A percentile compares a stretch with the other conserved stretches of the same genome.
Conservation (phyloP, 1,284 basidiomycete species). For the Austroboletus niveus region DNA sequence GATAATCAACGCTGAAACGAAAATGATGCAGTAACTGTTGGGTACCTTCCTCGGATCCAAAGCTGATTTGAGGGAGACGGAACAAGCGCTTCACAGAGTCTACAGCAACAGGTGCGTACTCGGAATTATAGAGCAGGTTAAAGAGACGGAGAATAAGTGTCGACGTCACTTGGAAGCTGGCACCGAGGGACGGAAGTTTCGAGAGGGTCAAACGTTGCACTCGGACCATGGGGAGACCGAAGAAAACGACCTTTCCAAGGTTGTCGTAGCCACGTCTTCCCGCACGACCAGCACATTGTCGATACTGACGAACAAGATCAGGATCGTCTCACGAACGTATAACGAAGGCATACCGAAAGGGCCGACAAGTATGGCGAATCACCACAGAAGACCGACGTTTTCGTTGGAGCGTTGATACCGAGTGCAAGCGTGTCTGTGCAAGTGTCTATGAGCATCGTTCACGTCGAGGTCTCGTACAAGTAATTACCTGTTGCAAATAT, state of each 20-base stretch:
- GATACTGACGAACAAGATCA: slow-evolving; percentile 42
- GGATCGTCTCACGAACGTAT: slow-evolving; percentile 1
- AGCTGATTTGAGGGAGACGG: slow-evolving; percentile 54
- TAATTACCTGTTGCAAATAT: slow-evolving; percentile 59
- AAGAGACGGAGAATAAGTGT: slow-evolving; percentile 63
- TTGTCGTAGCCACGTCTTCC: slow-evolving; percentile 69
- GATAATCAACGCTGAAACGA: slow-evolving; percentile 70
- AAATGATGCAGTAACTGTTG: slow-evolving; percentile 62
- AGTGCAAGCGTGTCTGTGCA: slow-evolving; percentile 59
- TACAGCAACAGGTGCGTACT: slow-evolving; percentile 46
- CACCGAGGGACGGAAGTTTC: slow-evolving; percentile 58
- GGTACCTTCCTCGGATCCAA: slow-evolving; percentile 50
- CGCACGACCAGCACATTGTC: slow-evolving; percentile 69
- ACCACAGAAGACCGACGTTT: slow-evolving; percentile 63
- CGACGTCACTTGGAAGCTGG: slow-evolving; percentile 64
- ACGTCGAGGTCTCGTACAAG: neutral
- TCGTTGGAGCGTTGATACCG: slow-evolving; percentile 72
- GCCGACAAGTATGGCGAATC: slow-evolving; percentile 67
- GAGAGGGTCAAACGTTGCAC: slow-evolving; percentile 64
- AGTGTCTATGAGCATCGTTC: neutral
- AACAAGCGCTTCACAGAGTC: slow-evolving; percentile 52
- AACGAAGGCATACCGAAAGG: slow-evolving; percentile 46
- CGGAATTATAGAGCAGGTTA: slow-evolving; percentile 61
- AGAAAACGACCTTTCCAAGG: slow-evolving; percentile 69
- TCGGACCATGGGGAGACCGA: slow-evolving; percentile 59